phyloP scores from a whole-genome alignment of 2,329 filamentous ascomycete genomes.

The Alternaria triticimaculans region DNA sequence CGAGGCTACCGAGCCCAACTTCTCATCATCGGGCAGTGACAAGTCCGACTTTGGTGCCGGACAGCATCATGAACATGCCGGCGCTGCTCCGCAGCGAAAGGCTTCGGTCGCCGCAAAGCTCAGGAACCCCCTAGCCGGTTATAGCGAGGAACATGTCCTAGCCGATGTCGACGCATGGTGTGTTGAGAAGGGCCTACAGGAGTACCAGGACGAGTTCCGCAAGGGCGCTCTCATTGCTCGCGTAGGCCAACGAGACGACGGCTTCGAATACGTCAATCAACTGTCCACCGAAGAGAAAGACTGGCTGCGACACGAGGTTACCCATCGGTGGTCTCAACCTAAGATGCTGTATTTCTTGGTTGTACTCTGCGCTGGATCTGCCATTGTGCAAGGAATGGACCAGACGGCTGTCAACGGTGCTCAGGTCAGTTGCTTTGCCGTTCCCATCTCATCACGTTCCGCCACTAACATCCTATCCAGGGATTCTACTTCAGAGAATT shows the following conservation, averaged over 20 bases:
- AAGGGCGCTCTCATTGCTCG: conserved; percentile 60
- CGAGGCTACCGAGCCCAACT: conserved; percentile 32
- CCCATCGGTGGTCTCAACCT: conserved; percentile 73
- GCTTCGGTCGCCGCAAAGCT: conserved; percentile 45
- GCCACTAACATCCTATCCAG: conserved; percentile 10
- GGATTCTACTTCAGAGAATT: conserved; percentile 42
- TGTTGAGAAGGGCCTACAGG: conserved; percentile 55
- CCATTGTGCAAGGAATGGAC: conserved; percentile 68
- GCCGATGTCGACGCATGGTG: conserved; percentile 63
- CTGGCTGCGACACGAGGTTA: conserved; percentile 66
- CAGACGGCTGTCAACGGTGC: conserved; percentile 45
- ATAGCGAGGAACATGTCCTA: conserved; percentile 61
- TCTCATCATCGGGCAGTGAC: conserved; percentile 31
- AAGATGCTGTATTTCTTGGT: conserved; percentile 70
- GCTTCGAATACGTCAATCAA: conserved; percentile 57
- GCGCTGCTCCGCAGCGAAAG: conserved; percentile 18
- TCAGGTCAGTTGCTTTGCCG: conserved; percentile 19
- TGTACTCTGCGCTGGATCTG: conserved; percentile 69
- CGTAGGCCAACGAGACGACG: conserved; percentile 54
- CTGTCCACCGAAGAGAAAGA: conserved; percentile 63
- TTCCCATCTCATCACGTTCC: background rate
- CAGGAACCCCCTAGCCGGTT: conserved; percentile 62
- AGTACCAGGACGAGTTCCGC: conserved; percentile 57
- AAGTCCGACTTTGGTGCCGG: conserved; percentile 28
- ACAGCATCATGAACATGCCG: conserved; percentile 31